A percentile compares a stretch with the other conserved stretches of the same genome.
Conservation (phyloP, 306 rosid genomes). For the Inga laurina region DNA sequence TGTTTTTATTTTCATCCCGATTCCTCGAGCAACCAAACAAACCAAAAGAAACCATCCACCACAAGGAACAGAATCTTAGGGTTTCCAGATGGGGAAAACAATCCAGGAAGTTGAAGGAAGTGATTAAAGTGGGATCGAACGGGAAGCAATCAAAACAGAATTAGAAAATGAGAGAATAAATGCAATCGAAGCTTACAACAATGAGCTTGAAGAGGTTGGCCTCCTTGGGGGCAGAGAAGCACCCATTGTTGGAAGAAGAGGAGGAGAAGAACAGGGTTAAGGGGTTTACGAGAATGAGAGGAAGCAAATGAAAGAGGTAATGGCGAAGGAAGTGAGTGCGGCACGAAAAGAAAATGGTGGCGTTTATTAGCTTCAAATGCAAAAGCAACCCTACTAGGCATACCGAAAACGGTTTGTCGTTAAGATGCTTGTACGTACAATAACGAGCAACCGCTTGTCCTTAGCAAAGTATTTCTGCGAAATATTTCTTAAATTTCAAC, state of each 20-base stretch:
- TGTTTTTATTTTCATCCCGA: background rate
- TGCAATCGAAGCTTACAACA: conserved; percentile 69
- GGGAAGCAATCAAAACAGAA: background rate
- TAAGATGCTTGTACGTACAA: background rate
- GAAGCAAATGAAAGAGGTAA: conserved; percentile 8
- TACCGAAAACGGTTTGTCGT: background rate
- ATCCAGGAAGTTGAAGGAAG: conserved; percentile 13
- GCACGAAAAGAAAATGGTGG: background rate
- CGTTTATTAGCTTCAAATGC: conserved; percentile 11
- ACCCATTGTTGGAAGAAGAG: conserved; percentile 64
- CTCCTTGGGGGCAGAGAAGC: conserved; percentile 93
- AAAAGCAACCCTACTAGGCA: background rate
- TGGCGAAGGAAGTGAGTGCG: background rate
- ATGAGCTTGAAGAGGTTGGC: conserved; percentile 98
- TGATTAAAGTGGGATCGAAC: conserved; percentile 38
- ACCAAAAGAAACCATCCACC: background rate
- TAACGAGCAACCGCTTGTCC: no score
- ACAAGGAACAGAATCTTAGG: conserved; percentile 44
- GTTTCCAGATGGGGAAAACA: conserved; percentile 30
- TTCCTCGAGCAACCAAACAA: conserved; percentile 2
- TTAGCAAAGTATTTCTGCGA: no score
- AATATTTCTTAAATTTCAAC: no score
- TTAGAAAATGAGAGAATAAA: background rate
- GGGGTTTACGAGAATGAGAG: background rate
- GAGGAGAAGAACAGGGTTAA: background rate